Base-by-base conservation (phyloP, 306 rosid genomes). In the Gastrolobium villosum region DNA sequence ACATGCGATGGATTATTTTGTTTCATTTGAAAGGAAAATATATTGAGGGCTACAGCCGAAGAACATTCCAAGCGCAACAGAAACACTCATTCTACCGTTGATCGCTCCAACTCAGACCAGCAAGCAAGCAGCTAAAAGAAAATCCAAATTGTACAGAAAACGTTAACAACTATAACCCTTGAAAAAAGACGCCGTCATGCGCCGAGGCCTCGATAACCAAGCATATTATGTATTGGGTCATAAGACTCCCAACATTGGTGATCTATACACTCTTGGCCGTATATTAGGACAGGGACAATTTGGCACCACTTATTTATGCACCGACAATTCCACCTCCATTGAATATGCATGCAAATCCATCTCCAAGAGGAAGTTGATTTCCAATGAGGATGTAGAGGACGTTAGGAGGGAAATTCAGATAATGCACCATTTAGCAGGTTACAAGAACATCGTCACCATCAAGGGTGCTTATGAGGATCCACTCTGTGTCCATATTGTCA, bases 351-450 rank as follows among this genome's bases (percentile, higher is more conserved):
- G 98, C 66, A 93, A 93, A 82, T 93, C 98, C 63, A 93, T 93
- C 78, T 91, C 98, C 75, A 93, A 93, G 90, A 83, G 97, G 84
- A 93, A 91, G 87, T 81, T 93, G 87, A 93, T 93, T 75, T 93
- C 98, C 78, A 88, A 75, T 79, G 98, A 93, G 82, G 98, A 93
- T 36, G 87, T 93, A 1, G 97, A 93, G 65, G 98, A 93, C 63
- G 98, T 93, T 31, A 78, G 98, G 79, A 86, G 98, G 84, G 98
- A 93, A 77, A 93, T 93, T 87, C 98, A 93, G 91, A 93, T 93
- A 77, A 91, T 93, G 98, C 98, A 93, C 81, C 98, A 93, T 83
- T 90, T 93, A 82, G 89, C 98, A 2, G 98, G 98, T 83, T 97
- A 93, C 84, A 91, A 83, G 79, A 91, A 91, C 83, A 91, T 93